Base-by-base conservation (phyloP, 192 early-diverging fungal genomes). In the Coemansia reversa region DNA sequence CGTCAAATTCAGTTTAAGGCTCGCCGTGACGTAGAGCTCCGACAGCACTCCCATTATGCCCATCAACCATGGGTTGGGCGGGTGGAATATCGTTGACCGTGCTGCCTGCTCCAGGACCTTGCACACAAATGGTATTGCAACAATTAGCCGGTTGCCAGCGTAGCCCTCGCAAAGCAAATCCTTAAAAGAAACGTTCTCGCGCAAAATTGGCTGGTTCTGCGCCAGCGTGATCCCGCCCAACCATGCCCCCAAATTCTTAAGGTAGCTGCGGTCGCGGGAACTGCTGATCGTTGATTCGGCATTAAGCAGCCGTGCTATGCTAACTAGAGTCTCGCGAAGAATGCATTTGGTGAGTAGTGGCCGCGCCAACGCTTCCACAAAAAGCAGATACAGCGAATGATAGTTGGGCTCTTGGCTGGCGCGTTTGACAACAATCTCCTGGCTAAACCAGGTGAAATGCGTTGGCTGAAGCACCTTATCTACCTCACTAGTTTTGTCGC, bases 231-330 rank as follows among this genome's bases (percentile, higher is more conserved):
- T 87, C n/a, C 89, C 87, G 45, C 97, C 97, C 18, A 99, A 86
- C 97, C 97, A 99, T 7, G 94, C 88, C 23, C 97, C 97, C 42
- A 99, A 74, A 72, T 97, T 99, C 81, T 99, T 99, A 27, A 99
- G 76, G 42, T 94, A 83, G 12, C 89, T 87, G 11, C 96, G 84
- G 63, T 99, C 97, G 20, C 87, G 86, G 0, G 93, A 92, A 32
- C 92, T 95, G 55, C 87, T 90, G 25, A 96, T 85, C 3, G 95
- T 97, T 51, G 93, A 93, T 69, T 97, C 94, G 1, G 94, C 93
- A 63, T 98, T 96, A 33, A 99, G 84, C 48, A 99, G 75, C 7
- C 92, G 87, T 35, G 88, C 84, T 64, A 97, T 95, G 69, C 93
- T 94, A 23, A 84, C 82, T 58, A 88, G 91, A 5, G 96, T 96